Evolutionary conservation across 2,329 filamentous ascomycete species (phyloP).

Genomic region (Chrysoporthe cubensis): DNA sequence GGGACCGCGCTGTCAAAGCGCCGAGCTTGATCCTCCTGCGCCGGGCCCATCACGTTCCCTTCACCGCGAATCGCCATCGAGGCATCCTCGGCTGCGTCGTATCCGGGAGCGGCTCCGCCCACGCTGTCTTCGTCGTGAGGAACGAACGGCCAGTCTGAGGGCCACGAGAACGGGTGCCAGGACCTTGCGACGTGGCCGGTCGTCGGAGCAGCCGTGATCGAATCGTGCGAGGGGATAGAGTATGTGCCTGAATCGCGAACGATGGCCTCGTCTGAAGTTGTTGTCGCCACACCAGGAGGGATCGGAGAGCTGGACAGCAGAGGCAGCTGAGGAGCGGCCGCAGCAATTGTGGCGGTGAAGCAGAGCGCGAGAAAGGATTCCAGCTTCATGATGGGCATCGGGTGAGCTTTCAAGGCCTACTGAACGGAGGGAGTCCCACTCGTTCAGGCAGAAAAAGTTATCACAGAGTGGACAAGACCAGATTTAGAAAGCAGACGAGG

Average conservation of each 20-base stretch:
- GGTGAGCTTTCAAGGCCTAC: not conserved
- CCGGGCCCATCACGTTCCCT: not conserved
- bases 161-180: constrained; percentile 8
- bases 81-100: no score
- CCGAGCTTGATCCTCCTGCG: not conserved
- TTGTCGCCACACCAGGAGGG: not conserved
- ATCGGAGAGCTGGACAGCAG: no score
- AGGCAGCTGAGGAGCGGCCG: constrained; percentile 3
- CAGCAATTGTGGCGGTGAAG: not conserved
- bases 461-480: not conserved
- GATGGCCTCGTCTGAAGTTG: not conserved
- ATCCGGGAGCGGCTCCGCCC: not conserved
- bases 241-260: not conserved
- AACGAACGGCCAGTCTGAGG: constrained; percentile 7
- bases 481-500: no score
- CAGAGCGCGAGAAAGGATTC: not conserved
- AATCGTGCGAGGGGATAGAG: not conserved
- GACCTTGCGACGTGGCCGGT: not conserved
- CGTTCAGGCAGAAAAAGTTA: not conserved
- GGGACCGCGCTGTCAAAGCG: not conserved
- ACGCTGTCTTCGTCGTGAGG: not conserved
- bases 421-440: not conserved
- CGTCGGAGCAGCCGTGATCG: not conserved
- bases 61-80: not conserved
- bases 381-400: not conserved